Base-by-base conservation (phyloP, 176 grass and related monocot genomes). In the Leersia perrieri region DNA sequence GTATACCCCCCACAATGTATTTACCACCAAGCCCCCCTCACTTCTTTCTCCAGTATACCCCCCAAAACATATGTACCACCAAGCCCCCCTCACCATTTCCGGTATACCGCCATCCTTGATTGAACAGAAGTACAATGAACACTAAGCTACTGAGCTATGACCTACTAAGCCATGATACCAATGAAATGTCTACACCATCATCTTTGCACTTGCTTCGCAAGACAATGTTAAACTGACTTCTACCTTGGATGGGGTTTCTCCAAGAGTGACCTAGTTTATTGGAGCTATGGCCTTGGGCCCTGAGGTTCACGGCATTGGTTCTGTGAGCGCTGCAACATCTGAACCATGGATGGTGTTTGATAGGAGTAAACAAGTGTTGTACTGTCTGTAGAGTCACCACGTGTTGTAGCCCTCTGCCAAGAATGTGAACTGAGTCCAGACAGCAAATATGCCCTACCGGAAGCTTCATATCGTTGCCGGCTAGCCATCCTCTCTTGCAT, bases 401-500 rank as follows among this genome's bases (percentile, higher is more conserved):
- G 83, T 16, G 90, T 68, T 9, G 92, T 99, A 55, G 96, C 96
- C 30, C 96, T 87, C 82, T 99, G 92, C 96, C 90, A 95, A 45
- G 90, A 95, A 80, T 99, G 96, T 14, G 96, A 95, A 82, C 96
- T 99, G 29, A 99, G 63, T 65, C 96, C 96, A 26, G 96, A 95
- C 7, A 95, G 74, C 75, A 99, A 66, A 33, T 91, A 99, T 2
- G 96, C 96, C 29, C 92, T 87, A 20, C 92, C 96, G 0, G 92
- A 95, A 63, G 83, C 75, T 60, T 93, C 90, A 3, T 99, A 99
- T 4, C 86, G 60, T 76, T 86, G 92, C 63, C 86, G 77, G 38
- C 30, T 93, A 55, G 83, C 84, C 96, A 99, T 99, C 90, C 92
- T 95, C 30, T 95, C 92, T 53, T 95, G 96, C 92, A 99, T 95